Evolutionary conservation across 164 flowering plant genomes (phyloP), one percentile per base, ranked within the genome.

Genomic region (Echeveria elegans): DNA sequence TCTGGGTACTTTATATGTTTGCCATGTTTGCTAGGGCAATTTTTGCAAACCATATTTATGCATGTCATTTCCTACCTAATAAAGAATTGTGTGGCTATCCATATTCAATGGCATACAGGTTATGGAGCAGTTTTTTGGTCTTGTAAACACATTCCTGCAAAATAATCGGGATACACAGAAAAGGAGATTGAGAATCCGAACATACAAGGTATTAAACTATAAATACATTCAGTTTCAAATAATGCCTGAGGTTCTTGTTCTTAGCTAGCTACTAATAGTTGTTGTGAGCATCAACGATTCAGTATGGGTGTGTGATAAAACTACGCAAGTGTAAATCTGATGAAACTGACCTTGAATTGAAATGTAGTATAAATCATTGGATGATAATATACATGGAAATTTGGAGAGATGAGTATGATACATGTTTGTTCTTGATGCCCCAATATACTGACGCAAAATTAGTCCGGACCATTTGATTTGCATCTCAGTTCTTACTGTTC

Each of bases 41-140:
- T 38, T 14, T 9, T 43, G 47, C 47, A 43, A 43, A 43, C 11
- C 47, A 12, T 43, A 43, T 43, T 4, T 18, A 43, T 12, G 47
- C 18, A 14, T 12, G n/a, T 23, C 30, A 7, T 8, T 5, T 47
- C n/a, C 23, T 1, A 56, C 24, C 0, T 2, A 19, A 12, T 4
- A 19, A 56, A 26, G 61, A 56, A 16, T 56, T 26, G 32, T 28
- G 28, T 56, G 31, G 32, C 18, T 21, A 8, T 53, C 12, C 40
- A 1, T 24, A 18, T 12, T 48, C 32, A 19, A 74, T 64, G 28
- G 30, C 66, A 52, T 79, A 77, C 89, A 94, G 99, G 99, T 94
- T 28, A 94, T 94, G 99, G 99, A 94, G 75, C 99, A 94, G 76
- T 86, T 91, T 78, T 94, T 94, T 77, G 88, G 88, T 72, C 76